These are phyloP conservation scores for Rhizopus sp. DNA, from an alignment of 371 early-diverging fungal species.

Conservation along the genomic window DNA sequence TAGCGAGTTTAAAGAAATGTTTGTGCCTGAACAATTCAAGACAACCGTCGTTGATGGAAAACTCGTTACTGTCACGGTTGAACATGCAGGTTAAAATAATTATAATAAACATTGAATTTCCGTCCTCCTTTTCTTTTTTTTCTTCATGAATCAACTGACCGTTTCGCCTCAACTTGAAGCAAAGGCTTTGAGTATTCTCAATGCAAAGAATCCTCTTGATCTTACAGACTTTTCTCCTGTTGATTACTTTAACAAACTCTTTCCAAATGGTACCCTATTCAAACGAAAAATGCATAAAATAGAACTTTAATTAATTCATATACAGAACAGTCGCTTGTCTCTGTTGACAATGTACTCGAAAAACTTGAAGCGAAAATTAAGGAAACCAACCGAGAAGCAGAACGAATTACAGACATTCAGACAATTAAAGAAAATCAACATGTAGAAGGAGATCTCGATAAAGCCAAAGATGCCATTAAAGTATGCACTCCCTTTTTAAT, in stretches of 20 bases:
- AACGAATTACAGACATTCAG: conserved; percentile 72
- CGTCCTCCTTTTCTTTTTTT: neutral
- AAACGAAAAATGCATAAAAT: neutral
- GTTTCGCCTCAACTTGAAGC: conserved; percentile 56
- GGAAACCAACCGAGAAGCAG: conserved; percentile 64
- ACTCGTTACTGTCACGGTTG: conserved; percentile 81
- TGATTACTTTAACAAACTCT: conserved; percentile 78
- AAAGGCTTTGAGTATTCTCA: conserved; percentile 48
- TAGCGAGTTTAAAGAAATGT: conserved; percentile 83
- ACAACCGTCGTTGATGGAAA: conserved; percentile 80
- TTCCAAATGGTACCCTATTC: conserved; percentile 67
- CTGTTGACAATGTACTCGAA: conserved; percentile 65
- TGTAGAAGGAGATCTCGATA: conserved; percentile 64
- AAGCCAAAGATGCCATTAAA: conserved; percentile 71
- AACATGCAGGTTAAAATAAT: conserved; percentile 66
- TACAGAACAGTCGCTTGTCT: conserved; percentile 71
- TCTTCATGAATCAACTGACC: conserved; percentile 21
- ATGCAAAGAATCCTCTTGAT: conserved; percentile 69
- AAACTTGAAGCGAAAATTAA: conserved; percentile 63
- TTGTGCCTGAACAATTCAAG: conserved; percentile 93
- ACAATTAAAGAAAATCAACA: conserved; percentile 50
- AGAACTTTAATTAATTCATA: neutral
- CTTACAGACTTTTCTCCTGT: conserved; percentile 71
- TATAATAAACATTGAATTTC: conserved; percentile 1
- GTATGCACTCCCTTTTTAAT: conserved; percentile 47